Base-by-base conservation (phyloP, 2,329 filamentous ascomycete genomes). In the Lasiodiplodia theobromae region DNA sequence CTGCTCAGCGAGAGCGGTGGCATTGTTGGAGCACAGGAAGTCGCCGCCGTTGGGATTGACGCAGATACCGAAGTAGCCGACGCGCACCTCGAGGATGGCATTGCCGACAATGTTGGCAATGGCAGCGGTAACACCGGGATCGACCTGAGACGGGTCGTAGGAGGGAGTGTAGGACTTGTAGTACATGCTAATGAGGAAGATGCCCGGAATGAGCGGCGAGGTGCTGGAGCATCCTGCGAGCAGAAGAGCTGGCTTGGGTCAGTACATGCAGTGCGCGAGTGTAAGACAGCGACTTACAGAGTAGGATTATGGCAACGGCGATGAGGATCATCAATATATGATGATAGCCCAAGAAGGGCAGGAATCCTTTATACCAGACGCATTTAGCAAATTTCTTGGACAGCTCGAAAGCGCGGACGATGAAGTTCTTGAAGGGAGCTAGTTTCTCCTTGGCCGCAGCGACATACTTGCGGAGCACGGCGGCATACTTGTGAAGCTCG, bases 251-350 rank as follows among this genome's bases (percentile, higher is more conserved):
- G 75, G 69, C 12, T 16, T 21, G 34, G 8, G 31, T 44, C 8
- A 34, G 25, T 6, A 12, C 3, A 53, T 4, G 23, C 23, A 16
- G 25, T 14, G 25, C 10, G 8, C 23, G 12, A 7, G 12, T 51
- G 21, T 21, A 23, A 28, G 47, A 16, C 10, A 52, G 57, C 31
- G 40, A 87, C 93, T 83, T 85, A 97, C 94, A 98, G 73, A 99
- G 86, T 78, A 99, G 85, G 80, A 99, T 97, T 77, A 99, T 97
- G 56, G 94, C 89, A 69, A 97, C 85, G 68, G 92, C 94, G 77
- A 99, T 97, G 73, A 99, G 84, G 75, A 99, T 93, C 96, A 99
- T 99, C 80, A 99, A 88, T 72, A 98, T 91, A 88, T 99, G 88
- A 77, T 91, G 88, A 88, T 89, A 90, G 71, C 88, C 88, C 72